A percentile compares a stretch with the other conserved stretches of the same genome.
phyloP scores from a whole-genome alignment of 805 yeast species.

The Nakazawaea wyomingensis region DNA sequence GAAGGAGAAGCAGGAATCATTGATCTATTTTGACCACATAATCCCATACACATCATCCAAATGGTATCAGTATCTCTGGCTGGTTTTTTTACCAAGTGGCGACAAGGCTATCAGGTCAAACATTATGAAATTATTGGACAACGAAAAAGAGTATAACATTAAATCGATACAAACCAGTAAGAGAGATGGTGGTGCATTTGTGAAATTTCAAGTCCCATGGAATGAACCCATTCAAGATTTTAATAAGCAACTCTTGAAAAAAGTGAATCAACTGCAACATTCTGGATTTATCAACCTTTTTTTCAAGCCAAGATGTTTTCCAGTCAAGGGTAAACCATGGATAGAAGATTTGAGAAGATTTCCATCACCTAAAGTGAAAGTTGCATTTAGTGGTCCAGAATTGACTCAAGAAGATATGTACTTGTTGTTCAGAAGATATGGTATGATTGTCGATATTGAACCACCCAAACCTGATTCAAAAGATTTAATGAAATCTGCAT shows the following conservation, averaged over 20 bases:
- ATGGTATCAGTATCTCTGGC: constrained; percentile 44
- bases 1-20: constrained; percentile 42
- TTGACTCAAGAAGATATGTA: constrained; percentile 76
- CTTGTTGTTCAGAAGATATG: constrained; percentile 80
- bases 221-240: constrained; percentile 44
- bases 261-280: constrained; percentile 24
- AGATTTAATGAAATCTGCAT: constrained; percentile 45
- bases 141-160: constrained; percentile 34
- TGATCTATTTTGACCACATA: constrained; percentile 53
- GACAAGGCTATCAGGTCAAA: constrained; percentile 27
- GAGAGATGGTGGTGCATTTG: constrained; percentile 94
- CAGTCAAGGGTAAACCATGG: constrained; percentile 94
- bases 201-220: constrained; percentile 61
- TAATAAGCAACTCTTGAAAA: constrained; percentile 40
- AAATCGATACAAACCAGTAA: constrained; percentile 61
- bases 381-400: constrained; percentile 71
- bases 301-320: constrained; percentile 51
- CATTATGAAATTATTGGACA: constrained; percentile 32
- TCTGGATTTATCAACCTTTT: constrained; percentile 33
- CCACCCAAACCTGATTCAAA: constrained; percentile 46
- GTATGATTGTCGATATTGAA: constrained; percentile 68
- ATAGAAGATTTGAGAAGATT: constrained; percentile 83
- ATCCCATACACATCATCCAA: constrained; percentile 35
- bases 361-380: constrained; percentile 59
- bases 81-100: constrained; percentile 33